phyloP scores from a whole-genome alignment of 1,139 yeast species.

The Geotrichum klebahnii region DNA sequence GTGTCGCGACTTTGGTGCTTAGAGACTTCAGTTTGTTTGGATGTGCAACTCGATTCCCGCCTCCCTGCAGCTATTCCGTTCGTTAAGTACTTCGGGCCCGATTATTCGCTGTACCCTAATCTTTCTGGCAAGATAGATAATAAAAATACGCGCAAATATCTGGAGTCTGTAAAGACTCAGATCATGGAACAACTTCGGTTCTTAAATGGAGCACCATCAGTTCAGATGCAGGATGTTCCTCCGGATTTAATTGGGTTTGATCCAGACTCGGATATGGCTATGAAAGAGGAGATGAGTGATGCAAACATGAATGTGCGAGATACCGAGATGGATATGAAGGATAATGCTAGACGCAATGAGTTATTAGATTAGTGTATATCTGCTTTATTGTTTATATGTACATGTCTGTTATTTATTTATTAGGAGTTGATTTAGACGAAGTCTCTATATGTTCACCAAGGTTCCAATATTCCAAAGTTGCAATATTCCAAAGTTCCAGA shows the following conservation, averaged over 20 bases:
- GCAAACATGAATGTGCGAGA: constrained; percentile 21
- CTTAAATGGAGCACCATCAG: constrained; percentile 89
- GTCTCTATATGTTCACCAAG: too few relatives aligned
- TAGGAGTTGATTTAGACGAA: too few relatives aligned
- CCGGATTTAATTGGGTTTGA: constrained; percentile 49
- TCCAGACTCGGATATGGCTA: constrained; percentile 17
- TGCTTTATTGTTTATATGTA: neutral
- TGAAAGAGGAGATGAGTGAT: constrained; percentile 29
- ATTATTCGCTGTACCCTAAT: constrained; percentile 82
- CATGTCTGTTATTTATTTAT: neutral
- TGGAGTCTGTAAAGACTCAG: constrained; percentile 73
- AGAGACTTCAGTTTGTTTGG: constrained; percentile 84
- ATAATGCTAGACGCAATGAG: constrained; percentile 19
- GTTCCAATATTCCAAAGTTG: too few relatives aligned
- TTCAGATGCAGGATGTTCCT: constrained; percentile 84
- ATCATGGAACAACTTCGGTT: constrained; percentile 78
- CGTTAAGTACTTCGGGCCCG: constrained; percentile 88
- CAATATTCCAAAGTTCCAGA: too few relatives aligned
- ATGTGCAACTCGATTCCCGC: constrained; percentile 66
- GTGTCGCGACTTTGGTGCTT: constrained; percentile 93
- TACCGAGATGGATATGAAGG: constrained; percentile 18
- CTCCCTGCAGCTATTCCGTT: constrained; percentile 80
- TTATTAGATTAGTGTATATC: constrained; percentile 15
- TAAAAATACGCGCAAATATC: constrained; percentile 75
- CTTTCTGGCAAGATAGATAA: constrained; percentile 85